Base-by-base conservation (phyloP, 148 eudicot species). In the Silene latifolia region DNA sequence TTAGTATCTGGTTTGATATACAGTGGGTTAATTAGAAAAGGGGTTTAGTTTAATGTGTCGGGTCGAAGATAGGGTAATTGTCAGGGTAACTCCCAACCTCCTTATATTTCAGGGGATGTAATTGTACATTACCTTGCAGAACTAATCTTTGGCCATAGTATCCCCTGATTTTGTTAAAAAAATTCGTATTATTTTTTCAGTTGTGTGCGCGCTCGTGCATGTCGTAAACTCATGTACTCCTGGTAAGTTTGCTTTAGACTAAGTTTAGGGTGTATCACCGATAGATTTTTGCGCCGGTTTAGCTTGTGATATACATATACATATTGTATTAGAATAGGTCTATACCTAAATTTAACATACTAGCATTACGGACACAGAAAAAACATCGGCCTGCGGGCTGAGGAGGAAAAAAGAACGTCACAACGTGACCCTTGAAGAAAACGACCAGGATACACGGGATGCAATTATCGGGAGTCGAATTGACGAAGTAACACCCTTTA, bases 71-170 rank as follows among this genome's bases (percentile, higher is more conserved):
- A 21, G 48, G 68, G 19, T 64, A 24, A 27, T 64, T 13, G 42
- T 65, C 8, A n/a, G 53, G 21, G 58, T 61, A 69, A 46, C 56
- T 48, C 60, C 69, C 27, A 56, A 47, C 61, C 13, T 73, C 48
- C 73, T 65, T 74, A 63, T 69, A 71, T 58, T 71, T 57, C 18
- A 18, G 64, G 76, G 75, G 35, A 19, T 62, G 72, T 19, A 72
- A 71, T 17, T 80, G 73, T 80, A 80, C 69, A 80, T 76, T 58
- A 71, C 54, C 21, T 76, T 74, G 13, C 51, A 24, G 48, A 64
- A 63, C 46, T 44, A 17, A 65, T 47, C 68, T 66, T 56, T 72
- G 72, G 82, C 78, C 75, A 7, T 69, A 14, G 25, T 66, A 24
- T 14, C 5, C 69, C 35, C 57, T 48, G 11, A 27, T 25, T 51